Percentiles rank a stretch among this genome's conserved stretches.
Evolutionary conservation across 202 grass and related monocot genomes (phyloP).

Genomic region (Digitaria exilis): DNA sequence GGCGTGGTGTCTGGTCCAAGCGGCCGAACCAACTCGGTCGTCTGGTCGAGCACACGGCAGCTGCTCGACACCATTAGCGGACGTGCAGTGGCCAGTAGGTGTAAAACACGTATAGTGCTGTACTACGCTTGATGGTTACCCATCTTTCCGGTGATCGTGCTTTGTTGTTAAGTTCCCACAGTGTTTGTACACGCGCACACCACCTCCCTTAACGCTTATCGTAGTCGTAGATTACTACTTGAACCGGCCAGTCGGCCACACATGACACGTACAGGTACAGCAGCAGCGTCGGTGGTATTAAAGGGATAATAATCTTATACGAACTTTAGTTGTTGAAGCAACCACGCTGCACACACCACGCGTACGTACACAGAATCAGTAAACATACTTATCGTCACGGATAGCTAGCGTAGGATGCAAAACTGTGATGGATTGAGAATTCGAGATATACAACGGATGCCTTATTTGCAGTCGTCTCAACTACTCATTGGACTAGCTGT

Average conservation of each 20-base stretch:
- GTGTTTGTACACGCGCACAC: neutral
- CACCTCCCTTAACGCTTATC: neutral
- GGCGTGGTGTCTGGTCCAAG: neutral
- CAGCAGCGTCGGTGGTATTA: neutral
- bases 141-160: neutral
- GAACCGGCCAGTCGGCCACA: neutral
- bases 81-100: neutral
- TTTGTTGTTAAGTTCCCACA: neutral
- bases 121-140: neutral
- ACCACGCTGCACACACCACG: neutral
- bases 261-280: neutral
- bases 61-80: neutral
- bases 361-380: neutral
- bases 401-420: constrained; percentile 16
- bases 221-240: neutral
- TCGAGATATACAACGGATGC: too few relatives aligned
- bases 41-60: neutral
- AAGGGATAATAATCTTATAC: neutral
- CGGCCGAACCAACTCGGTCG: neutral
- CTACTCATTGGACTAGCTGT: neutral
- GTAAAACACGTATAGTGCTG: neutral
- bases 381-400: constrained; percentile 34
- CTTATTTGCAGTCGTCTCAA: neutral
- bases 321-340: constrained; percentile 39
- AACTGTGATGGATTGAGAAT: neutral